Evolutionary conservation across 129 eudicot species (phyloP).

Genomic region (Arctium minus): DNA sequence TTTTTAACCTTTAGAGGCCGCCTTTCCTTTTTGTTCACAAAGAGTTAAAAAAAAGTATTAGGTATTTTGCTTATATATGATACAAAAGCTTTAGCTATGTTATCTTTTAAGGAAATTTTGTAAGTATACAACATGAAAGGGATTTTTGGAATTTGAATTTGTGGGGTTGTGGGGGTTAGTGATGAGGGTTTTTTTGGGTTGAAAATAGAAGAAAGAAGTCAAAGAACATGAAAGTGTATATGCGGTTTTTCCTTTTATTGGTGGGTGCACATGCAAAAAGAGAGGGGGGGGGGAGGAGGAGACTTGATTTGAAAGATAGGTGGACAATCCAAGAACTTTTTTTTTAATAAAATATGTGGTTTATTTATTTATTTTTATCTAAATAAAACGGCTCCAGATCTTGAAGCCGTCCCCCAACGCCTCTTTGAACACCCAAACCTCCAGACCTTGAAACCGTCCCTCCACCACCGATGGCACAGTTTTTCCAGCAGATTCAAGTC

Average conservation of each 20-base stretch:
- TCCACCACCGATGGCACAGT: too few relatives aligned
- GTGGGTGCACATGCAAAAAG: slow-evolving; percentile 30
- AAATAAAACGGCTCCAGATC: too few relatives aligned
- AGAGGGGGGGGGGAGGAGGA: not conserved
- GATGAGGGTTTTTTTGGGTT: not conserved
- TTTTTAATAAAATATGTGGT: not conserved
- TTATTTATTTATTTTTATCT: too few relatives aligned
- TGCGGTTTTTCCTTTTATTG: slow-evolving; percentile 26
- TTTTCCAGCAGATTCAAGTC: too few relatives aligned
- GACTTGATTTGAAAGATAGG: slow-evolving; percentile 36
- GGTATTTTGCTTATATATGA: slow-evolving; percentile 21
- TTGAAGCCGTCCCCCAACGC: too few relatives aligned
- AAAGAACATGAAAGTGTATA: slow-evolving; percentile 23
- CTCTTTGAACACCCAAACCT: too few relatives aligned
- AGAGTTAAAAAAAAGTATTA: slow-evolving; percentile 5
- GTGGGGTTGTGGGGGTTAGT: not conserved
- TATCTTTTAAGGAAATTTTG: not conserved
- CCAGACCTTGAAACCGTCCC: too few relatives aligned
- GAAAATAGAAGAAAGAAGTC: not conserved
- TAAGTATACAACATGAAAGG: slow-evolving; percentile 16
- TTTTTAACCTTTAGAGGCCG: slow-evolving; percentile 1
- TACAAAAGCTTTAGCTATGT: slow-evolving; percentile 23
- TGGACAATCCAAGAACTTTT: slow-evolving; percentile 19
- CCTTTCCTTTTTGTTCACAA: slow-evolving; percentile 11
- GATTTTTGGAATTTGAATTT: not conserved